phyloP scores from a whole-genome alignment of 352 stramenopile genomes.

The Pythium insidiosum region DNA sequence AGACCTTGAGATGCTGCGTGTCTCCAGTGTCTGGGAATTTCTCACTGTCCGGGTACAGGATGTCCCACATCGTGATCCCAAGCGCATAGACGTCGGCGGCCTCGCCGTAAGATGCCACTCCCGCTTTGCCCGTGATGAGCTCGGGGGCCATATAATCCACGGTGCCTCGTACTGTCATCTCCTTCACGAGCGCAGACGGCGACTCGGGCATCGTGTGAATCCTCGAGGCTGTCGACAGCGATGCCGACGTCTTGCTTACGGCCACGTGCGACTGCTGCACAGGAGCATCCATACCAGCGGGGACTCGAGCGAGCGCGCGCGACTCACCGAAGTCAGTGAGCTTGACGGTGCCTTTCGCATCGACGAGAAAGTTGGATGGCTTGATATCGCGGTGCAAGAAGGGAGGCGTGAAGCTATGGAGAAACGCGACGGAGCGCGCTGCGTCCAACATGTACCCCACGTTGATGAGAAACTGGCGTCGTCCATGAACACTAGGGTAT shows the following conservation, averaged over 20 bases:
- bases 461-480: constrained; percentile 24
- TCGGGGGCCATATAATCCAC: constrained; percentile 57
- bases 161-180: constrained; percentile 28
- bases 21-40: constrained; percentile 23
- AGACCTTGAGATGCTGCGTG: constrained; percentile 28
- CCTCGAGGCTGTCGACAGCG: constrained; percentile 2
- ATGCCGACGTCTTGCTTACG: background rate
- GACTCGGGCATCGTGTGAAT: constrained; percentile 14
- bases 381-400: constrained; percentile 52
- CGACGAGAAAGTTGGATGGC: constrained; percentile 54
- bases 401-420: constrained; percentile 40
- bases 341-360: constrained; percentile 25
- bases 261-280: too few relatives aligned
- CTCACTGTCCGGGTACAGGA: constrained; percentile 26
- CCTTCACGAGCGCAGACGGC: constrained; percentile 3
- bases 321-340: constrained; percentile 58
- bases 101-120: constrained; percentile 24
- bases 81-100: constrained; percentile 49
- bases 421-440: constrained; percentile 28
- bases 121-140: constrained; percentile 28
- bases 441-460: constrained; percentile 39
- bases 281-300: too few relatives aligned
- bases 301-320: constrained; percentile 16
- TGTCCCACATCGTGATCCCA: constrained; percentile 57
- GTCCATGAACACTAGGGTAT: background rate